Conservation (phyloP, 805 yeast genomes). For the Deakozyma indianensis region DNA sequence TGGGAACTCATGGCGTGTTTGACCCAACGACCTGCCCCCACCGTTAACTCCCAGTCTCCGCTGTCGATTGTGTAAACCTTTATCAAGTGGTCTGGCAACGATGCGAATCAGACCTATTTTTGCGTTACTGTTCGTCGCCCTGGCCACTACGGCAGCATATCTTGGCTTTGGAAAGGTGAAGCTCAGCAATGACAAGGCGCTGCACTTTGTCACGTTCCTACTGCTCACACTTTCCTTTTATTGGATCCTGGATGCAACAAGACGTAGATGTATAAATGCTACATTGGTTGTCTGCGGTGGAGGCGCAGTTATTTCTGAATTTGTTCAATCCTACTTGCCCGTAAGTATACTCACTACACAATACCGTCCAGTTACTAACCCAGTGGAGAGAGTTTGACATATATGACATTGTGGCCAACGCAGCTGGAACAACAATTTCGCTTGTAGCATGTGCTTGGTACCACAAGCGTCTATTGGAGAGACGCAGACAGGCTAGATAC, state of each 20-base stretch:
- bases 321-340: constrained; percentile 16
- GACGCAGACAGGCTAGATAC: constrained; percentile 12
- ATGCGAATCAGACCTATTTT: constrained; percentile 1
- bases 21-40: too few species aligned
- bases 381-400: constrained; percentile 18
- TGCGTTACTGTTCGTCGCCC: constrained; percentile 2
- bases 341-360: background rate
- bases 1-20: too few species aligned
- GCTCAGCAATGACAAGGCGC: constrained; percentile 24
- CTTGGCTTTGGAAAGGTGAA: constrained; percentile 13
- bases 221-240: constrained; percentile 20
- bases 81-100: too few species aligned
- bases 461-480: constrained; percentile 15
- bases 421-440: constrained; percentile 17
- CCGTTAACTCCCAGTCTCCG: too few species aligned
- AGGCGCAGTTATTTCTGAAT: constrained; percentile 19
- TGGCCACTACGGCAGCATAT: constrained; percentile 3
- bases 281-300: constrained; percentile 22
- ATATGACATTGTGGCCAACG: constrained; percentile 18
- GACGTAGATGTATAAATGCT: constrained; percentile 19
- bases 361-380: background rate
- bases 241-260: constrained; percentile 23
- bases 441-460: constrained; percentile 16
- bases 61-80: too few species aligned
- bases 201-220: constrained; percentile 21